Evolutionary conservation across 1,284 basidiomycete species (phyloP).

Genomic region (Ceratobasidium sp.): DNA sequence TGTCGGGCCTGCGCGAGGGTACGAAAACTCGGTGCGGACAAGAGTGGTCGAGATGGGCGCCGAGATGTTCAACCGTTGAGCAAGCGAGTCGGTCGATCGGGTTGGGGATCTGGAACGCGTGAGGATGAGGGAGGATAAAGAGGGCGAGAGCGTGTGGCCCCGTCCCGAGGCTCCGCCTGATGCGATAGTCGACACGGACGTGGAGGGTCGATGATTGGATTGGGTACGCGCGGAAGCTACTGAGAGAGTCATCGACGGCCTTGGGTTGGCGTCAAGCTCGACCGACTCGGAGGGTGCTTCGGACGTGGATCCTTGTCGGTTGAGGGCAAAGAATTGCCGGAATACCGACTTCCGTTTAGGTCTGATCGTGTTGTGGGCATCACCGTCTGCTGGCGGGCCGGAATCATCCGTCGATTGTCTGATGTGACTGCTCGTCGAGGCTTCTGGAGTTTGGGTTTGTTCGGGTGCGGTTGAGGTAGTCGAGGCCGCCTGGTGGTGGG

Average conservation of each 20-base stretch:
- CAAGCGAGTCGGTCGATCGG: conserved; percentile 17
- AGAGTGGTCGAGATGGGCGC: conserved; percentile 59
- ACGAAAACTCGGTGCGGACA: conserved; percentile 57
- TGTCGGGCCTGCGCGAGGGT: conserved; percentile 58
- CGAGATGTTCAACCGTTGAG: conserved; percentile 50
- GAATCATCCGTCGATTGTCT: background rate
- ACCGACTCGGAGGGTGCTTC: conserved; percentile 5
- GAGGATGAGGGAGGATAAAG: conserved; percentile 11
- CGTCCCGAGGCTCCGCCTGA: background rate
- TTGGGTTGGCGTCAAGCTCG: background rate
- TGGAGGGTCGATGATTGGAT: conserved; percentile 18
- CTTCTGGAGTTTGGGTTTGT: background rate
- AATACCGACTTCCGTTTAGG: conserved; percentile 34
- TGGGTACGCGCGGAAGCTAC: conserved; percentile 8
- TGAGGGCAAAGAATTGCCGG: conserved; percentile 33
- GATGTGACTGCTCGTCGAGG: background rate
- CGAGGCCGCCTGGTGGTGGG: background rate
- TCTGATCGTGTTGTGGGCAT: conserved; percentile 1
- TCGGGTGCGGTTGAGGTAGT: background rate
- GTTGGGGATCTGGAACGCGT: conserved; percentile 19
- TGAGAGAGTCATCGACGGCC: conserved; percentile 19
- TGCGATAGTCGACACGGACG: conserved; percentile 25
- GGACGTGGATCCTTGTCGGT: conserved; percentile 16
- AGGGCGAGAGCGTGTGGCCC: conserved; percentile 28
- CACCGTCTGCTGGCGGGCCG: background rate